A percentile compares a stretch with the other conserved stretches of the same genome.
Evolutionary conservation across 192 early-diverging fungal genomes (phyloP).

Genomic region (Allomyces macrogynus): DNA sequence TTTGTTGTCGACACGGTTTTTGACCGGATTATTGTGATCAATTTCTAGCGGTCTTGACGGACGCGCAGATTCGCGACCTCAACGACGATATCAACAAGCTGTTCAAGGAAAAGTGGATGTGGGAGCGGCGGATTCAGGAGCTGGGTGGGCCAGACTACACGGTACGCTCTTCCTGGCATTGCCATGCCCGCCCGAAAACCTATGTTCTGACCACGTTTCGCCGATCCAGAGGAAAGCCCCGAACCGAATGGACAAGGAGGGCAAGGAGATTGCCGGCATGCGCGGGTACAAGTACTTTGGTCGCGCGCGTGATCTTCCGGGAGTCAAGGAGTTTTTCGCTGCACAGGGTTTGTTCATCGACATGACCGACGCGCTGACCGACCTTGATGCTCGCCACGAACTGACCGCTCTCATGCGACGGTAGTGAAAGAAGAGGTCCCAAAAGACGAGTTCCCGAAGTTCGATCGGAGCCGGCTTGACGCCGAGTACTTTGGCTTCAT

Average conservation of each 20-base stretch:
- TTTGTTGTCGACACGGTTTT: not conserved
- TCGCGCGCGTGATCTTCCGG: constrained; percentile 78
- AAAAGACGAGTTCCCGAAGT: not conserved
- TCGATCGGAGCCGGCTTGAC: not conserved
- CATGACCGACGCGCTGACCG: not conserved
- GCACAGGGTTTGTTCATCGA: not conserved
- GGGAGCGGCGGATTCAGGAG: constrained; percentile 78
- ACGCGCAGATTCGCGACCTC: constrained; percentile 74
- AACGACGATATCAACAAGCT: constrained; percentile 96
- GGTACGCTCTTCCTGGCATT: no score
- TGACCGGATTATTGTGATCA: not conserved
- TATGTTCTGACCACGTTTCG: not conserved
- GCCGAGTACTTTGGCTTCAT: not conserved
- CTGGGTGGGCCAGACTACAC: constrained; percentile 83
- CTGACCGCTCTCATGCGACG: not conserved
- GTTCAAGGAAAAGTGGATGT: constrained; percentile 71
- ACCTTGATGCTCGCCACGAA: no score
- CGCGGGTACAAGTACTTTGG: constrained; percentile 96
- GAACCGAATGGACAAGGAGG: constrained; percentile 11
- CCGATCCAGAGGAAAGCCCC: not conserved
- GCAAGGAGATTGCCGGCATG: constrained; percentile 68
- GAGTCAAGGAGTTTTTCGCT: constrained; percentile 75
- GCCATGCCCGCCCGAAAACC: not conserved
- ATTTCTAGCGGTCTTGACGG: constrained; percentile 52
- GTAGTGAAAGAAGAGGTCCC: constrained; percentile 2